Base-by-base conservation (phyloP, 257 asterid genomes). In the Solanum medicagineum region DNA sequence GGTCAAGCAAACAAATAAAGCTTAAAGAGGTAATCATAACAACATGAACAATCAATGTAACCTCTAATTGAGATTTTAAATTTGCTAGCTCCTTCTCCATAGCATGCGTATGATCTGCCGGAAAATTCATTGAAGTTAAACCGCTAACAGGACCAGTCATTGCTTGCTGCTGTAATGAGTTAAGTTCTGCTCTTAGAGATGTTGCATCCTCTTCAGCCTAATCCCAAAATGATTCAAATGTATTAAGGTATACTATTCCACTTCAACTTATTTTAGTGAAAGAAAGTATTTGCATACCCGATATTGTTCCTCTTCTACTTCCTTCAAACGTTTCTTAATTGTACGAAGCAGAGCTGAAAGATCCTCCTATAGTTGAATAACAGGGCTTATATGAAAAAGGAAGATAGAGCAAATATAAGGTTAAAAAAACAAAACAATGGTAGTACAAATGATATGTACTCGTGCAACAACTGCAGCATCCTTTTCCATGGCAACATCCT, bases 201-300 rank as follows among this genome's bases (percentile, higher is more conserved):
- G 98, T 98, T 11, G 98, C 98, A 88, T 97, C 99, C 90, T 97
- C 98, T 89, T 97, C 99, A 17, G 99, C 99, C 99, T 97, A 85
- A 82, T 68, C 40, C 81, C 85, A 79, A 89, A 86, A 62, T 85
- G 74, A 62, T 85, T 62, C 70, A 84, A 79, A 40, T 86, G 88
- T 85, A 84, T 55, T 44, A 40, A 68, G 47, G 86, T 47, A 53
- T 68, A 32, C 57, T 66, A 87, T 69, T 63, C 22, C 56, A n/a
- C 24, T 51, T 20, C 32, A 77, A 49, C 86, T 84, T 40, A 68
- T 51, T 60, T 68, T 51, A 87, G 83, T 81, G 84, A 62, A 66
- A 65, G 55, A 45, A 84, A 83, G 73, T 59, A 84, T 81, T 45
- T 40, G 84, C 94, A 84, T 92, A 97, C 99, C 88, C 94, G 90